Evolutionary conservation across 2,329 filamentous ascomycete genomes (phyloP).

Genomic region (Bertia moriformis): DNA sequence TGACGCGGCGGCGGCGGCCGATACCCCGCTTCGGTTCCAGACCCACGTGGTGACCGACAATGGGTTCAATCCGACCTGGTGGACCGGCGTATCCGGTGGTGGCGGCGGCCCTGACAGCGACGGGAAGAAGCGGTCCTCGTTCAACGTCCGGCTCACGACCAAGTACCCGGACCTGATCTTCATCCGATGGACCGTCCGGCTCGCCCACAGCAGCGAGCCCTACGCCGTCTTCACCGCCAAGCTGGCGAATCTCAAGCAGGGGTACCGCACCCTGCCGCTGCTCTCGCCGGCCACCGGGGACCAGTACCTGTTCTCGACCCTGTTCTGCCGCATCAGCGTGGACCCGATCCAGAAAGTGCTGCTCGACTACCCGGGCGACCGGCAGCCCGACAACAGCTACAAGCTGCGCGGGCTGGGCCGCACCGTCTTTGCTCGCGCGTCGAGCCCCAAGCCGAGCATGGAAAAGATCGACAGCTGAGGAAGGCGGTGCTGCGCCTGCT

Average conservation of each 20-base stretch:
- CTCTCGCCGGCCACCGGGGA: constrained; percentile 54
- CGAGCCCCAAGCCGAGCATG: constrained; percentile 33
- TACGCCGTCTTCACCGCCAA: constrained; percentile 56
- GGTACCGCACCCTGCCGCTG: constrained; percentile 51
- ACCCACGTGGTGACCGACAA: constrained; percentile 45
- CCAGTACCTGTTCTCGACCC: constrained; percentile 52
- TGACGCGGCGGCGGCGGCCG: constrained; percentile 74
- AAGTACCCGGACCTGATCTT: constrained; percentile 55
- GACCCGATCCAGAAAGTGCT: constrained; percentile 41
- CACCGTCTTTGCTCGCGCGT: constrained; percentile 39
- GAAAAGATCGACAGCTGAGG: too few relatives aligned
- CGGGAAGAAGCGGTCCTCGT: constrained; percentile 57
- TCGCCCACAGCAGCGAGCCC: constrained; percentile 32
- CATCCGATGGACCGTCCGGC: constrained; percentile 52
- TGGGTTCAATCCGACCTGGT: constrained; percentile 43
- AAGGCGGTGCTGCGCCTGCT: too few relatives aligned
- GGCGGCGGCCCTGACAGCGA: constrained; percentile 56
- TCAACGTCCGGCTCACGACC: constrained; percentile 61
- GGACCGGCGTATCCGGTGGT: constrained; percentile 41
- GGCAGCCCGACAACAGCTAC: constrained; percentile 24
- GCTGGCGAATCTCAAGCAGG: constrained; percentile 49
- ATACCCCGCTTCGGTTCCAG: constrained; percentile 75
- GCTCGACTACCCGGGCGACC: constrained; percentile 28
- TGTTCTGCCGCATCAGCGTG: constrained; percentile 49
- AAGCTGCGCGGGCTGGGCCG: constrained; percentile 37